Conservation (phyloP, 1,284 basidiomycete species). For the Apiotrichum gracile region DNA sequence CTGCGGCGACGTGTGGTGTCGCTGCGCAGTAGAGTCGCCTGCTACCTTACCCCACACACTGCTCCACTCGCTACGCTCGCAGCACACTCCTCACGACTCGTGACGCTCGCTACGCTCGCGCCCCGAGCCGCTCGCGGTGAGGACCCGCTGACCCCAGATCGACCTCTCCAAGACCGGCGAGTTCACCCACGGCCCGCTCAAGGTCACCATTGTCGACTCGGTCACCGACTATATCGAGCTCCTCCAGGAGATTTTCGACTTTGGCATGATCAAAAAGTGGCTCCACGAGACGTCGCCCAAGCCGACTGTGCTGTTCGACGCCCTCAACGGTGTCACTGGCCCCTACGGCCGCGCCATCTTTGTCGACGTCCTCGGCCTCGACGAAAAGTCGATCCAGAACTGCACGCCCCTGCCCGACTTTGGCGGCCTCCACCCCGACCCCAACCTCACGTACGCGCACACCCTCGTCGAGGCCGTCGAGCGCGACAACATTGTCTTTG, state of each 20-base stretch:
- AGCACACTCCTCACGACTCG: too few relatives aligned
- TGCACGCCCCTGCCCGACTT: slow-evolving; percentile 88
- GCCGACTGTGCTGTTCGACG: slow-evolving; percentile 91
- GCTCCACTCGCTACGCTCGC: too few relatives aligned
- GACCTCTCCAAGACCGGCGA: slow-evolving; percentile 80
- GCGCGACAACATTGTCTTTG: slow-evolving; percentile 78
- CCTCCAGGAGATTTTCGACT: slow-evolving; percentile 89
- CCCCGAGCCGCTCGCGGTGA: too few relatives aligned
- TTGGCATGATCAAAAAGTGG: slow-evolving; percentile 85
- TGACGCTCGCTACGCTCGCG: too few relatives aligned
- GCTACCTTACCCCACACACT: too few relatives aligned
- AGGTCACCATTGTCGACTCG: slow-evolving; percentile 90
- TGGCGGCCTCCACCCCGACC: slow-evolving; percentile 95
- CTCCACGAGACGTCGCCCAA: slow-evolving; percentile 57
- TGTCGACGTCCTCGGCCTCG: slow-evolving; percentile 74
- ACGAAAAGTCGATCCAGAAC: slow-evolving; percentile 80
- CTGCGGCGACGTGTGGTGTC: too few relatives aligned
- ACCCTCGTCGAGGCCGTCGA: slow-evolving; percentile 90
- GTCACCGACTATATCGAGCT: slow-evolving; percentile 83
- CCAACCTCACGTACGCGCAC: slow-evolving; percentile 96
- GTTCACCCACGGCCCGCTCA: slow-evolving; percentile 70
- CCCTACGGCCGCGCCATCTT: slow-evolving; percentile 91
- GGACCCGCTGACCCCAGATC: slow-evolving; percentile 53
- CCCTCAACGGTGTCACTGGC: slow-evolving; percentile 92
- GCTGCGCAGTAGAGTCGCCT: too few relatives aligned